phyloP scores from a whole-genome alignment of 306 rosid species.

The Corylus americana region DNA sequence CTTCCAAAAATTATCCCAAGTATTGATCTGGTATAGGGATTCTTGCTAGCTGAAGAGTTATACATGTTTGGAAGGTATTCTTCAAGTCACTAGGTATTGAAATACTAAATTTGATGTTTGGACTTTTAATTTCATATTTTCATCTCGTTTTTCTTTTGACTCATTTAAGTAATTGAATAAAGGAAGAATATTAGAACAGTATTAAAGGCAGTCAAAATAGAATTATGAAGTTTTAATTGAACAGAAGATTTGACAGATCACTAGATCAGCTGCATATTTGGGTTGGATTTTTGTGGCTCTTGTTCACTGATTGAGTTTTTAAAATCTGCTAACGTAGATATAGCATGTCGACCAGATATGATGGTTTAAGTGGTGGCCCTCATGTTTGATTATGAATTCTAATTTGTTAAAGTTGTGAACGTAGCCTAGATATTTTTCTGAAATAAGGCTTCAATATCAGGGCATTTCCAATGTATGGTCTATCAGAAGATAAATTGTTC shows the following conservation, averaged over 20 bases:
- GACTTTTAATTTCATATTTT: constrained; percentile 4
- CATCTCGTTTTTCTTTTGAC: background rate
- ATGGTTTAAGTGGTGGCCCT: background rate
- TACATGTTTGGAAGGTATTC: constrained; percentile 44
- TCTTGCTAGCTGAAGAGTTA: constrained; percentile 20
- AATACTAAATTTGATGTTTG: constrained; percentile 1
- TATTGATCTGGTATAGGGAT: constrained; percentile 56
- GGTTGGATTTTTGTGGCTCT: background rate
- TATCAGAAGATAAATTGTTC: background rate
- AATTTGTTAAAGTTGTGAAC: background rate
- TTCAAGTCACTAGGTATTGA: constrained; percentile 22
- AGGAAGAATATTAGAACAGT: background rate
- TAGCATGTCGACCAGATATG: background rate
- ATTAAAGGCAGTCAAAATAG: background rate
- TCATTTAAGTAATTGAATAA: background rate
- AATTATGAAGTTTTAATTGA: background rate
- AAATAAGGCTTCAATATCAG: background rate
- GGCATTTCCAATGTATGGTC: background rate
- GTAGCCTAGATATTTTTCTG: background rate
- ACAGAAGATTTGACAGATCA: background rate
- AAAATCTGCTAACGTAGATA: background rate
- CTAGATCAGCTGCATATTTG: background rate
- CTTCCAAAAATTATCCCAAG: constrained; percentile 77
- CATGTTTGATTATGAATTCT: background rate
- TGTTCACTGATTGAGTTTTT: background rate